A percentile compares a stretch with the other conserved stretches of the same genome.
Conservation (phyloP, 371 early-diverging fungal species). For the Nematocida sp. region DNA sequence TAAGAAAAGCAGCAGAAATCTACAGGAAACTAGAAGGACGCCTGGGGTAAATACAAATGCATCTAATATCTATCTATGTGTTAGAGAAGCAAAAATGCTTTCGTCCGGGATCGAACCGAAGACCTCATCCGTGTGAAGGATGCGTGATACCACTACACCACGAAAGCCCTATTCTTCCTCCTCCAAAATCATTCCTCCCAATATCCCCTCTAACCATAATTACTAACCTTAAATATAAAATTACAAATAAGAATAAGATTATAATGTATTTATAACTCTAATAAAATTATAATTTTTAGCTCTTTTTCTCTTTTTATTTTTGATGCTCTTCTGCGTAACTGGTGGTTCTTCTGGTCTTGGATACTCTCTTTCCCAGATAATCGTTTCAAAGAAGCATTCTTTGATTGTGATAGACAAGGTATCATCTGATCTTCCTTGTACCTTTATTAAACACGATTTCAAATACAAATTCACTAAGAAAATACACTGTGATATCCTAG, state of each 20-base stretch:
- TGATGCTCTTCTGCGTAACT: constrained; percentile 47
- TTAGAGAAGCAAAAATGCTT: constrained; percentile 60
- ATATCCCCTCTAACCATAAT: not conserved
- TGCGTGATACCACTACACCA: constrained; percentile 66
- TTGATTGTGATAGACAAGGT: constrained; percentile 36
- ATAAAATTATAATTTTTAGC: no score
- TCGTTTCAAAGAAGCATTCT: not conserved
- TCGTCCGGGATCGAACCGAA: constrained; percentile 64
- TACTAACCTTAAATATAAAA: not conserved
- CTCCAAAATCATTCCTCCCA: not conserved
- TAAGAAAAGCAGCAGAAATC: no score
- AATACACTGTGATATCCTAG: constrained; percentile 54
- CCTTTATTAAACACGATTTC: constrained; percentile 47
- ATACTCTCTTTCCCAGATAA: not conserved
- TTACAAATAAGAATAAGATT: not conserved
- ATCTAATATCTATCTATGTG: no score
- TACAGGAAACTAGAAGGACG: no score
- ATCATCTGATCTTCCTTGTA: not conserved
- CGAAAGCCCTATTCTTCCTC: constrained; percentile 47
- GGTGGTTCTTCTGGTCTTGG: constrained; percentile 39
- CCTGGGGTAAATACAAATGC: no score
- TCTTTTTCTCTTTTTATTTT: not conserved
- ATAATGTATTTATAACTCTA: no score
- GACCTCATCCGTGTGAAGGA: constrained; percentile 66
- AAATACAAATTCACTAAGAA: not conserved